phyloP scores from a whole-genome alignment of 805 yeast species.

The Pichia rugopelliculosa region DNA sequence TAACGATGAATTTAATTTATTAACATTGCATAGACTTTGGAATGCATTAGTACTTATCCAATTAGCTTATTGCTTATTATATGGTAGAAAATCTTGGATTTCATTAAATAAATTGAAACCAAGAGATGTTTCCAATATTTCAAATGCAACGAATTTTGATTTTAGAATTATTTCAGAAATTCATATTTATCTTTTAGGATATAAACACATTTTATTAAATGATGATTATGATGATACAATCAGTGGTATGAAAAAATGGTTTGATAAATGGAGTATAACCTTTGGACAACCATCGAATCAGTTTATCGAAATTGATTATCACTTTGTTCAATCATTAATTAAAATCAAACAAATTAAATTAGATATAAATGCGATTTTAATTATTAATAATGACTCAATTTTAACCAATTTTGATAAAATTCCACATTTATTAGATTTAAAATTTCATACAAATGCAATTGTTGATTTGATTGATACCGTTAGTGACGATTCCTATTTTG shows the following conservation, averaged over 20 bases:
- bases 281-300: slow-evolving; percentile 67
- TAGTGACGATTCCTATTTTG: slow-evolving; percentile 48
- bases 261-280: slow-evolving; percentile 59
- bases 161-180: slow-evolving; percentile 79
- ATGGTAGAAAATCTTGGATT: slow-evolving; percentile 35
- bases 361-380: slow-evolving; percentile 4
- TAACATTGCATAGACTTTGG: slow-evolving; percentile 58
- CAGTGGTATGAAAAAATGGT: slow-evolving; percentile 51
- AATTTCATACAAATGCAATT: slow-evolving; percentile 34
- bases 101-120: slow-evolving; percentile 41
- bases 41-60: slow-evolving; percentile 67
- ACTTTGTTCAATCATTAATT: slow-evolving; percentile 50
- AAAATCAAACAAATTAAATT: slow-evolving; percentile 16
- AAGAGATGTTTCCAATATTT: slow-evolving; percentile 33
- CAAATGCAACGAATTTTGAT: slow-evolving; percentile 66
- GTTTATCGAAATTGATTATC: slow-evolving; percentile 65
- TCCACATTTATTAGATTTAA: slow-evolving; percentile 22
- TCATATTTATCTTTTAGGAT: slow-evolving; percentile 49
- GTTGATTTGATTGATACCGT: slow-evolving; percentile 33
- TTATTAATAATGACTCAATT: neutral
- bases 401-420: neutral
- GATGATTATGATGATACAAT: slow-evolving; percentile 11
- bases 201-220: slow-evolving; percentile 46
- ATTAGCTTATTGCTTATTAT: slow-evolving; percentile 53
- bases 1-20: slow-evolving; percentile 39